Evolutionary conservation across 495 filamentous ascomycete genomes (phyloP), one percentile per base, ranked within the genome.

Genomic region (Bathelium albidoporum): DNA sequence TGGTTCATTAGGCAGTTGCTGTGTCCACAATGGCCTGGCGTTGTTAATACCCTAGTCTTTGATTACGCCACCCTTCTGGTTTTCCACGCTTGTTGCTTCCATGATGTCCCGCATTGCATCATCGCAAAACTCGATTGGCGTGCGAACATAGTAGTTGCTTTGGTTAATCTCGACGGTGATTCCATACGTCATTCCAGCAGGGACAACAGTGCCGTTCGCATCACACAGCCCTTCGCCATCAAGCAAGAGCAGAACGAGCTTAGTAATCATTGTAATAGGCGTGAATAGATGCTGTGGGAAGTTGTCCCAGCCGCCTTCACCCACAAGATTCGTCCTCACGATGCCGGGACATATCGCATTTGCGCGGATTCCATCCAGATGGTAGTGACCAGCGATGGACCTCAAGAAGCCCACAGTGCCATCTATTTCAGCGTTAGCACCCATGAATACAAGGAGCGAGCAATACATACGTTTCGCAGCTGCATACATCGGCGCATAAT

Each of bases 261-360:
- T 59, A 11, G 68, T 68, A 7, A 74, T 52, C 60, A 68, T 74
- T n/a, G 65, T 59, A 10, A 74, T 62, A 5, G 72, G 72, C 28
- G 69, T 71, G 59, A 72, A 71, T 34, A 59, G 65, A 49, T 68
- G 41, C 45, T 68, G 59, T 10, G 70, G 70, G 41, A 72, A 74
- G 16, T 44, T 64, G 24, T 68, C 59, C 65, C 67, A 72, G 7
- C 61, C 69, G 32, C 65, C 65, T 14, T 58, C 60, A 28, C 62
- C 68, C 26, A 74, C 64, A 11, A 74, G 63, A 63, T 71, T 71
- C 31, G 72, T 74, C 49, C 59, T 59, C 5, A 74, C 68, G 1
- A 71, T 70, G n/a, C 69, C 70, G 1, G 71, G 71, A 32, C 64
- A 66, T 14, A 71, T 74, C 4, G 65, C 67, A 59, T 74, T 72